A percentile compares a stretch with the other conserved stretches of the same genome.
Evolutionary conservation across 1,284 basidiomycete genomes (phyloP).

Genomic region (Ceratobasidium papillatum): DNA sequence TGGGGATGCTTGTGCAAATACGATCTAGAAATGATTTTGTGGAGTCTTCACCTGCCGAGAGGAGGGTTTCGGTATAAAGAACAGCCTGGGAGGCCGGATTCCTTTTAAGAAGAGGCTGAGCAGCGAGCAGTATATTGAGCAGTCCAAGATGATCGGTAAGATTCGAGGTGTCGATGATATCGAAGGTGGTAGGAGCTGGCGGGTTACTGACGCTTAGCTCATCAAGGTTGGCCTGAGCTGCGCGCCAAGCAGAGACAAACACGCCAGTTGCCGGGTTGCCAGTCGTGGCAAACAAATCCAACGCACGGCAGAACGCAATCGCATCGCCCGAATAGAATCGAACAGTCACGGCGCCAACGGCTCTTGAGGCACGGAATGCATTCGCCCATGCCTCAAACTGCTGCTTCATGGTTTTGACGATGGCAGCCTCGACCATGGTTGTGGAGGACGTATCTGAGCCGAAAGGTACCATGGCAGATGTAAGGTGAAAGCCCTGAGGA

Average conservation of each 20-base stretch:
- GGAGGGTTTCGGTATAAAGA: slow-evolving; percentile 3
- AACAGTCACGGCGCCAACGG: not conserved
- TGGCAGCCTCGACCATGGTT: too few relatives aligned
- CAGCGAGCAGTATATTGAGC: slow-evolving; percentile 9
- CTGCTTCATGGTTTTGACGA: not conserved
- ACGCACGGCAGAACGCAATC: slow-evolving; percentile 4
- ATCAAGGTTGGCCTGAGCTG: not conserved
- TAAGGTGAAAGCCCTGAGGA: slow-evolving; percentile 29
- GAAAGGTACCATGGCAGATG: not conserved
- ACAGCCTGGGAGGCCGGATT: not conserved
- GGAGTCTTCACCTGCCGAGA: not conserved
- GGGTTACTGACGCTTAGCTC: not conserved
- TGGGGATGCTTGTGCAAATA: not conserved
- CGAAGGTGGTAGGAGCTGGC: not conserved
- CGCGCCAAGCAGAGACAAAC: slow-evolving; percentile 2
- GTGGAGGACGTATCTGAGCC: not conserved
- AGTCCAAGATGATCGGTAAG: slow-evolving; percentile 23
- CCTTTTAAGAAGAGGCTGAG: slow-evolving; percentile 4
- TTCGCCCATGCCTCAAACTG: slow-evolving; percentile 5
- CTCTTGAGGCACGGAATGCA: not conserved
- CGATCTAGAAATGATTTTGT: slow-evolving; percentile 9
- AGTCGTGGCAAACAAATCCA: not conserved
- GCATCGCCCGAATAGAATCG: slow-evolving; percentile 25
- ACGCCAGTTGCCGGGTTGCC: not conserved
- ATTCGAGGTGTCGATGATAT: slow-evolving; percentile 34